Conservation (phyloP, 306 rosid genomes). For the Coriaria nepalensis region DNA sequence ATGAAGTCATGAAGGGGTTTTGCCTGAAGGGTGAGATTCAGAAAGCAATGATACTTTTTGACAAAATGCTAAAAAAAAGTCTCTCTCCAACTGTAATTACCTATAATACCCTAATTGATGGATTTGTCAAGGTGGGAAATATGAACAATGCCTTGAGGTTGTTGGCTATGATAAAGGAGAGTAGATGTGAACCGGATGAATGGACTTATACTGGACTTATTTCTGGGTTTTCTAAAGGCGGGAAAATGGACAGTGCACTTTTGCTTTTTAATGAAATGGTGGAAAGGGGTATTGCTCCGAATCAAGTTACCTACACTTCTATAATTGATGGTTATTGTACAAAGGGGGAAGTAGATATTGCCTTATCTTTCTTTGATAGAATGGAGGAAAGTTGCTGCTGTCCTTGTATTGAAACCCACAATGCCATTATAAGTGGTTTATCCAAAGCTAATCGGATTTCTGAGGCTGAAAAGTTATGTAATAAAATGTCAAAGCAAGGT, state of each 20-base stretch:
- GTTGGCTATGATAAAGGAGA: constrained; percentile 27
- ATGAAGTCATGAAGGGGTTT: constrained; percentile 26
- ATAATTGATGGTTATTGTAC: constrained; percentile 25
- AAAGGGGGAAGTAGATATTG: constrained; percentile 20
- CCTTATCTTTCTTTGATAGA: constrained; percentile 17
- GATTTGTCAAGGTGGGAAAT: constrained; percentile 16
- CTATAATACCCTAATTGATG: constrained; percentile 24
- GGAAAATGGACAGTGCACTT: constrained; percentile 14
- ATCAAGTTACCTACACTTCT: constrained; percentile 25
- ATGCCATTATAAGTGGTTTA: constrained; percentile 28
- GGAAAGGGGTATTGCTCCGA: constrained; percentile 22
- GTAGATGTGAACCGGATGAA: constrained; percentile 24
- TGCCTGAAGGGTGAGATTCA: constrained; percentile 17
- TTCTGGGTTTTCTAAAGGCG: constrained; percentile 21
- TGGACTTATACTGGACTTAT: constrained; percentile 31
- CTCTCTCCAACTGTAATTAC: constrained; percentile 25
- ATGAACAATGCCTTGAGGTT: constrained; percentile 26
- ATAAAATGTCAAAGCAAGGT: constrained; percentile 22
- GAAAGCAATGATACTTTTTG: constrained; percentile 26
- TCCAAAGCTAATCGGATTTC: constrained; percentile 17
- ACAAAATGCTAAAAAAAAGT: constrained; percentile 28
- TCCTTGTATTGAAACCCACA: constrained; percentile 26
- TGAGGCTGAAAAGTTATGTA: constrained; percentile 18
- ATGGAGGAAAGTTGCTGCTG: constrained; percentile 24
- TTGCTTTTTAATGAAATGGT: constrained; percentile 23